A percentile compares a stretch with the other conserved stretches of the same genome.
These are phyloP conservation scores for Ilex asprella DNA, from an alignment of 257 asterid genomes.

Conservation along the genomic window DNA sequence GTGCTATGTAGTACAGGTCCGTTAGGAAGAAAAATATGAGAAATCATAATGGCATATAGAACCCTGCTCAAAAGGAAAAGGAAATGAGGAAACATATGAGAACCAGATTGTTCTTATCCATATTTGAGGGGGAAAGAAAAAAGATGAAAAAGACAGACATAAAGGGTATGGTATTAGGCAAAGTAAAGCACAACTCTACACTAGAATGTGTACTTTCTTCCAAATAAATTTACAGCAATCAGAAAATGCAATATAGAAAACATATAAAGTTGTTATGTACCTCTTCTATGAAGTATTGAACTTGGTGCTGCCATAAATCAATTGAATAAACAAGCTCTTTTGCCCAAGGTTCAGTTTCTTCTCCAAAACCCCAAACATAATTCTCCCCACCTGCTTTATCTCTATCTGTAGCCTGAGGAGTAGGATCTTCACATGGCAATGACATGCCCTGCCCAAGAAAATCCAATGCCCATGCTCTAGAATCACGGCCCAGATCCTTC, in stretches of 20 bases:
- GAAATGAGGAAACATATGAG: no score
- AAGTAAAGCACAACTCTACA: background rate
- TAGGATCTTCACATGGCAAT: slow-evolving; percentile 76
- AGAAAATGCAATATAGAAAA: background rate
- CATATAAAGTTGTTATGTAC: slow-evolving; percentile 27
- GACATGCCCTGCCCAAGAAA: slow-evolving; percentile 93
- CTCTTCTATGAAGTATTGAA: slow-evolving; percentile 70
- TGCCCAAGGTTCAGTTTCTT: slow-evolving; percentile 84
- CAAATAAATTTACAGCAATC: background rate
- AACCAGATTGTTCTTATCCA: no score
- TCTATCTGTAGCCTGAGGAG: slow-evolving; percentile 29
- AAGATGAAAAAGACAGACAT: no score
- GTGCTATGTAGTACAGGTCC: no score
- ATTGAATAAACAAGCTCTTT: slow-evolving; percentile 70
- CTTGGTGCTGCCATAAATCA: slow-evolving; percentile 92
- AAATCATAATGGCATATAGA: no score
- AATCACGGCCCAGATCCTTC: slow-evolving; percentile 85
- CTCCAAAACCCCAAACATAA: slow-evolving; percentile 81
- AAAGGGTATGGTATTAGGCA: background rate
- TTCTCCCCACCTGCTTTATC: slow-evolving; percentile 31
- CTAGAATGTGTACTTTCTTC: no score
- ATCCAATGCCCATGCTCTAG: slow-evolving; percentile 72
- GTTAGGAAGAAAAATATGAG: no score
- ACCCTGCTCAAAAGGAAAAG: no score
- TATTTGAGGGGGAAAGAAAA: no score